Conservation (phyloP, 257 asterid genomes). For the Nicotiana tabacum region DNA sequence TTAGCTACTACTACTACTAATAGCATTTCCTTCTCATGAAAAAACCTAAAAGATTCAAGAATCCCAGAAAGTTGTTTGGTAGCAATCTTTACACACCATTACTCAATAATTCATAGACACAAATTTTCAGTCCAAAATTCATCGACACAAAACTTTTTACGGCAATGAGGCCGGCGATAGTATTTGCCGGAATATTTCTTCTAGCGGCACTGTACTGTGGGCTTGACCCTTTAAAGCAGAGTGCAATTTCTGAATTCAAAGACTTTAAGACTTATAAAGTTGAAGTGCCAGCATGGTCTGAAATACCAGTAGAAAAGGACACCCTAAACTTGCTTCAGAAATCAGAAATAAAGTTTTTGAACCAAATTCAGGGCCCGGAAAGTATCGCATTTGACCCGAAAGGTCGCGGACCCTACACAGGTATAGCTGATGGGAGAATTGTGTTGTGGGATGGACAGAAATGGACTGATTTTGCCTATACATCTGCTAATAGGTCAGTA, state of each 20-base stretch:
- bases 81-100: background rate
- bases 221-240: constrained; percentile 73
- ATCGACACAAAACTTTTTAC: background rate
- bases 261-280: constrained; percentile 57
- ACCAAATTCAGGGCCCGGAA: constrained; percentile 83
- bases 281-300: constrained; percentile 65
- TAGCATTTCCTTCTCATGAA: background rate
- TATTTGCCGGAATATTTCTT: constrained; percentile 45
- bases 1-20: background rate
- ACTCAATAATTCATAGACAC: background rate
- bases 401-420: constrained; percentile 93
- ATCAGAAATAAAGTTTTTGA: constrained; percentile 70
- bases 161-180: constrained; percentile 38
- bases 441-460: constrained; percentile 78
- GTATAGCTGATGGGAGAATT: constrained; percentile 86
- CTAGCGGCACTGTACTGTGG: constrained; percentile 70
- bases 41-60: background rate
- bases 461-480: constrained; percentile 79
- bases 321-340: constrained; percentile 47
- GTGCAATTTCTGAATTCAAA: constrained; percentile 59
- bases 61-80: background rate
- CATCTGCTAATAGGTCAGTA: constrained; percentile 75
- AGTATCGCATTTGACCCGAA: constrained; percentile 81
- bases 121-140: background rate
- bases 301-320: constrained; percentile 55